A percentile compares a stretch with the other conserved stretches of the same genome.
These are phyloP conservation scores for Ophiocordyceps polyrhachis-furcata DNA, from an alignment of 2,329 filamentous ascomycete species.

Conservation along the genomic window DNA sequence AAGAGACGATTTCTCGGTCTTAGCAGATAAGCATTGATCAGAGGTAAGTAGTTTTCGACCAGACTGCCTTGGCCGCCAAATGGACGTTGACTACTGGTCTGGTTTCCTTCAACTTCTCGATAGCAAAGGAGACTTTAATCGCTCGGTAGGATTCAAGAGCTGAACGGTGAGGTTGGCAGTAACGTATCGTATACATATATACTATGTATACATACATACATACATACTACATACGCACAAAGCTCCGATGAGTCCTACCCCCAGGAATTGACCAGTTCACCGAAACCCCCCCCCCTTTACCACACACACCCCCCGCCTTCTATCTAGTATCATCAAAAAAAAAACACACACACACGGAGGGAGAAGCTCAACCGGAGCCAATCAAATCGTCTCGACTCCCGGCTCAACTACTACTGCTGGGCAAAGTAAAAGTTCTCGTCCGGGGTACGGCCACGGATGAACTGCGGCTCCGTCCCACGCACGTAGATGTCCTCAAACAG, in stretches of 20 bases:
- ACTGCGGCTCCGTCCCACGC: conserved; percentile 67
- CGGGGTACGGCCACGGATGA: conserved; percentile 67
- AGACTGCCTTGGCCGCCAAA: too few relatives aligned
- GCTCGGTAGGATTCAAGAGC: too few relatives aligned
- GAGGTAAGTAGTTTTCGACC: too few relatives aligned
- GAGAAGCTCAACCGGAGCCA: not conserved
- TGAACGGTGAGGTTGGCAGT: too few relatives aligned
- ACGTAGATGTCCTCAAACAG: conserved; percentile 97
- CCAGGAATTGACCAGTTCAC: conserved; percentile 1
- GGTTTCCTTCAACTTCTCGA: too few relatives aligned
- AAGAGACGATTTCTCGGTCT: too few relatives aligned
- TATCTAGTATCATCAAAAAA: conserved; percentile 8
- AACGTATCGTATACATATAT: too few relatives aligned
- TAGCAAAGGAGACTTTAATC: too few relatives aligned
- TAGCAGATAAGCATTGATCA: too few relatives aligned
- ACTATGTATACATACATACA: too few relatives aligned
- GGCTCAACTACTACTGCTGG: conserved; percentile 15
- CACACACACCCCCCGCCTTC: conserved; percentile 3
- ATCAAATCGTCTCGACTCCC: not conserved
- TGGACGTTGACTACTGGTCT: too few relatives aligned
- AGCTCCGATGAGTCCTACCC: not conserved
- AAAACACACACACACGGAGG: not conserved
- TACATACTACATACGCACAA: too few relatives aligned
- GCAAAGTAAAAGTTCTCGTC: conserved; percentile 94
- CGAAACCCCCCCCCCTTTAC: not conserved